These are phyloP conservation scores for Cicer arietinum DNA, from an alignment of 306 rosid genomes.

Conservation along the genomic window DNA sequence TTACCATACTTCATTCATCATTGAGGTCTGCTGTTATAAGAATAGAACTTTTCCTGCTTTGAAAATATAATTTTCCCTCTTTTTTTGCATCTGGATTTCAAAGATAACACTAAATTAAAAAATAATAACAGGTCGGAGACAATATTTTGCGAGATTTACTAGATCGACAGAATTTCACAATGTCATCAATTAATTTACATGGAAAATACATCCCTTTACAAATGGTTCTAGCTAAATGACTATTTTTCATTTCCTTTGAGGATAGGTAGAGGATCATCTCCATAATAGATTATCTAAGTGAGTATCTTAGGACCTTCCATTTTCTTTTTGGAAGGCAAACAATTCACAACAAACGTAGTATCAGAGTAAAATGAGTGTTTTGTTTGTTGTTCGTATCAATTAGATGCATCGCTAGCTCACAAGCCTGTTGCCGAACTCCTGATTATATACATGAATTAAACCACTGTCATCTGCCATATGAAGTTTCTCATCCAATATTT, in stretches of 20 bases:
- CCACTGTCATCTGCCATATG: constrained; percentile 58
- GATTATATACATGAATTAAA: constrained; percentile 63
- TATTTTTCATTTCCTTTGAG: constrained; percentile 24
- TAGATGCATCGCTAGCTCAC: constrained; percentile 49
- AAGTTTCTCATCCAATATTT: constrained; percentile 70
- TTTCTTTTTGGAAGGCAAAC: not conserved
- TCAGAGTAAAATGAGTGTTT: constrained; percentile 14
- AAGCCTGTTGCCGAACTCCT: constrained; percentile 64
- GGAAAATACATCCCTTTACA: constrained; percentile 39
- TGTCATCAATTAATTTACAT: constrained; percentile 46
- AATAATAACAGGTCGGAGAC: not conserved
- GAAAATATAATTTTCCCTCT: not conserved
- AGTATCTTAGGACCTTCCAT: not conserved
- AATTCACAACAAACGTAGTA: not conserved
- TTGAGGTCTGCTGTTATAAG: not conserved
- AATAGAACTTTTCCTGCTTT: not conserved
- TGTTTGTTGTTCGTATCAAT: constrained; percentile 1
- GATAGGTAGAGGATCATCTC: constrained; percentile 12
- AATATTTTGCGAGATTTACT: constrained; percentile 31
- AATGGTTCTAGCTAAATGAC: constrained; percentile 10
- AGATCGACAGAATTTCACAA: constrained; percentile 33
- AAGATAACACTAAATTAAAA: constrained; percentile 1
- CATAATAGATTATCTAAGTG: constrained; percentile 26
- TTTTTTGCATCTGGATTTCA: not conserved
- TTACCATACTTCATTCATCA: not conserved